Evolutionary conservation across 2,329 filamentous ascomycete genomes (phyloP).

Genomic region (Stachybotrys chlorohalonatus): DNA sequence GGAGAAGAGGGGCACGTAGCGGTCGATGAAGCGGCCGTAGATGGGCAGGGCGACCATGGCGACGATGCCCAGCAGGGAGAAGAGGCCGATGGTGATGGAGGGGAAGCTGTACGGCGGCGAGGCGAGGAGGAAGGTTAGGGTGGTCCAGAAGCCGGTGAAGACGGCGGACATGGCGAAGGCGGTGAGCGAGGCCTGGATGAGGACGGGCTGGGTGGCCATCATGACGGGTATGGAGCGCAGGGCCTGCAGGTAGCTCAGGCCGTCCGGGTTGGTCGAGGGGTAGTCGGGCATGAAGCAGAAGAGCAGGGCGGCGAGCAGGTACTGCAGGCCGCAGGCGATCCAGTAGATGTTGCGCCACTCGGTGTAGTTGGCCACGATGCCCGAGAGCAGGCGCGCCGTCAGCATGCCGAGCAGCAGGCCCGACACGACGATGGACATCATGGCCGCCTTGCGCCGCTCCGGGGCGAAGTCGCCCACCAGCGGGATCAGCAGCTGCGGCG

Average conservation of each 20-base stretch:
- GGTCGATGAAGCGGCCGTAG: slow-evolving; percentile 61
- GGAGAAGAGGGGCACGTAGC: slow-evolving; percentile 57
- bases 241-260: slow-evolving; percentile 56
- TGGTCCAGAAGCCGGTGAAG: slow-evolving; percentile 50
- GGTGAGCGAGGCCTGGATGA: slow-evolving; percentile 62
- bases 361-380: slow-evolving; percentile 64
- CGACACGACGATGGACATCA: slow-evolving; percentile 65
- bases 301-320: slow-evolving; percentile 53
- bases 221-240: slow-evolving; percentile 57
- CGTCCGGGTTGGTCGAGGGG: slow-evolving; percentile 59
- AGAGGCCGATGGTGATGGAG: slow-evolving; percentile 63
- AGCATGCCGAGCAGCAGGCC: slow-evolving; percentile 69
- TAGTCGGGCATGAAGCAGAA: slow-evolving; percentile 76
- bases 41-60: slow-evolving; percentile 60
- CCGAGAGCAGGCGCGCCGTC: slow-evolving; percentile 65
- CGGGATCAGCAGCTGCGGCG: slow-evolving; percentile 71
- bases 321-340: slow-evolving; percentile 65
- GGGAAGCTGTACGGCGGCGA: slow-evolving; percentile 59
- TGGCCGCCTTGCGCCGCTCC: slow-evolving; percentile 54
- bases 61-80: slow-evolving; percentile 67
- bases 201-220: slow-evolving; percentile 54
- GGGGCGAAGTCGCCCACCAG: slow-evolving; percentile 73
- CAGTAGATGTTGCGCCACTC: slow-evolving; percentile 74
- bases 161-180: slow-evolving; percentile 48
- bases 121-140: slow-evolving; percentile 69